Base-by-base conservation (phyloP, 2,329 filamentous ascomycete genomes). In the Ceratocystis ficicola region DNA sequence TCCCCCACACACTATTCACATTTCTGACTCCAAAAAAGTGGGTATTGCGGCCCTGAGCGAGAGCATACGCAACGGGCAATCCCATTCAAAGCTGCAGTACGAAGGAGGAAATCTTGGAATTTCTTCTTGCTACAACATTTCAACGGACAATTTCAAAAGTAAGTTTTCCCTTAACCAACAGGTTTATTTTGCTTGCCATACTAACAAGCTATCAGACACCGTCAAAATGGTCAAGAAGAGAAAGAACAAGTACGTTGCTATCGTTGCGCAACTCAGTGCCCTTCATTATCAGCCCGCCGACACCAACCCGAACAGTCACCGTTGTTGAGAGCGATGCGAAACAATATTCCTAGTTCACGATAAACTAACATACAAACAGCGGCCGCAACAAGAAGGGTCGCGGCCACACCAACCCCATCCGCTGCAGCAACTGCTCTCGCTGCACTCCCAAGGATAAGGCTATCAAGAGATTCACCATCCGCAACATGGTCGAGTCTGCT, bases 401-500 rank as follows among this genome's bases (percentile, higher is more conserved):
- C 80, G 94, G 94, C 84, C 93, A 97, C 86, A 91, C 95, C 83
- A 99, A 99, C 87, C 95, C 94, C 77, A 96, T 99, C 83, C 89
- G 83, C 73, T 85, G 83, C 82, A 82, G 79, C 79, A 85, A 85
- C 82, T 85, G 83, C 83, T 84, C 82, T 77, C 85, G 88, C 82
- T 91, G 88, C 85, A 95, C 89, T 69, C 92, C 92, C 79, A 99
- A 99, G 88, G 94, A 99, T 78, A 99, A 99, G 90, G 94, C 95
- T 74, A 97, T 99, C 86, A 99, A 99, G 91, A 87, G 94, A 83
- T 99, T 99, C 86, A 99, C 94, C 83, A 85, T 99, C 86, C 89
- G 94, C 80, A 97, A 99, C 89, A 99, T 99, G 94, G 94, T 99
- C 73, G 94, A 99, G 84, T 96, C 92, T 76, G 94, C 95, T 77